Evolutionary conservation across 2,329 filamentous ascomycete genomes (phyloP), one percentile per base, ranked within the genome.

Genomic region (Sclerotinia subarctica): DNA sequence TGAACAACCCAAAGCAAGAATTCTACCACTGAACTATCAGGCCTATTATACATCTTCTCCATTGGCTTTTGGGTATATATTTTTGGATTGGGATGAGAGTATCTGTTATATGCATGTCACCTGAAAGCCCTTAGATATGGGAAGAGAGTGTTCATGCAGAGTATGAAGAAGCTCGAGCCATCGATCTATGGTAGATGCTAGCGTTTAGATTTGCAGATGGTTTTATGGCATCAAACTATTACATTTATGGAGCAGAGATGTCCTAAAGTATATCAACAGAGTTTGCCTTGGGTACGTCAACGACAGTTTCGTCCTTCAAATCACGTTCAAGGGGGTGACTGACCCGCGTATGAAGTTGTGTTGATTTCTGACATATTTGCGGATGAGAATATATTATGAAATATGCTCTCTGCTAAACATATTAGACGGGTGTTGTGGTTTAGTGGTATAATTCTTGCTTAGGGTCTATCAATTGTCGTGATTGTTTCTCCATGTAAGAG

Each of bases 361-460:
- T 49, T 2, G n/a, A 11, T n/a, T n/a, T 24, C n/a, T 49, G 35
- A 38, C 35, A 38, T 11, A 38, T n/a, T n/a, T n/a, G 21, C 5
- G 8, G 21, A 5, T 49, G 47, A 5, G 2, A 11, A 24, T 49
- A 49, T 49, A 35, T 54, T 35, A 11, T 54, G 1, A 21, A 1
- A 35, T 13, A 2, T 21, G 1, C 0, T 0, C 5, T 4, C 0
- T 1, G 2, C 2, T 1, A 4, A 2, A 3, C 2, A 21, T 19
- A 54, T 6, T 0, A 35, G n/a, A 35, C 10, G 8, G 63, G 63
- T 65, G 63, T 47, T 47, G 51, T 65, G 63, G 63, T 65, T 65
- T 65, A 65, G 63, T 57, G 63, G 63, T 65, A 65, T 65, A 65
- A 65, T 65, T 56, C 63, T 65, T 65, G 63, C 63, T 65, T 65